Evolutionary conservation across 1,139 yeast species (phyloP).

Genomic region (Hyphopichia burtonii): DNA sequence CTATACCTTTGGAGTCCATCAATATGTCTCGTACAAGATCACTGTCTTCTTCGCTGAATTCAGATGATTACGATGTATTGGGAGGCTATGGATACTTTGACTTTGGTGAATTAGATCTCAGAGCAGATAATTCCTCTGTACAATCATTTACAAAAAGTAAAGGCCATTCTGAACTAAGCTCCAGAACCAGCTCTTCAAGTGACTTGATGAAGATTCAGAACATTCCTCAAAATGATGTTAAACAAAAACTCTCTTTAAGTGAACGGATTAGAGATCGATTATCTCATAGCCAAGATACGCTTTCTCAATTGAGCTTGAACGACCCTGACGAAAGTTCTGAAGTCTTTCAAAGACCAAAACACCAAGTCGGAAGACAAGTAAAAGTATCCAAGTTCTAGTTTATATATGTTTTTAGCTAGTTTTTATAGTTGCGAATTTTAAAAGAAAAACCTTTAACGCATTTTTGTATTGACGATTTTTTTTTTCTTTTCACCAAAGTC

Average conservation of each 20-base stretch:
- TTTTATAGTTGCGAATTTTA: not conserved
- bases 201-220: constrained; percentile 12
- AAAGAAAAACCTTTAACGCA: not conserved
- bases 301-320: not conserved
- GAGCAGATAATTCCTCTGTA: constrained; percentile 29
- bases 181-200: constrained; percentile 30
- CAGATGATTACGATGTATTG: constrained; percentile 36
- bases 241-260: constrained; percentile 29
- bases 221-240: constrained; percentile 14
- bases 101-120: constrained; percentile 52
- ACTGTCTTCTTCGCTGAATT: constrained; percentile 3
- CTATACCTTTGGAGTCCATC: constrained; percentile 17
- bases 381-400: constrained; percentile 10
- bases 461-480: not conserved
- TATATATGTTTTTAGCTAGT: not conserved
- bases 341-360: constrained; percentile 8
- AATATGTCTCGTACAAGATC: not conserved
- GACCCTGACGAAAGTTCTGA: not conserved
- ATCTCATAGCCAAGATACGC: constrained; percentile 20
- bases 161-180: constrained; percentile 23
- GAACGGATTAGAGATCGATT: constrained; percentile 40
- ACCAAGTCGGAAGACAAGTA: constrained; percentile 24
- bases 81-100: constrained; percentile 81
- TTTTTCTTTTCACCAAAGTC: not conserved
- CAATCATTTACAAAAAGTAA: constrained; percentile 32